phyloP scores from a whole-genome alignment of 331 rosid genomes.

The Prunus yedoensis region DNA sequence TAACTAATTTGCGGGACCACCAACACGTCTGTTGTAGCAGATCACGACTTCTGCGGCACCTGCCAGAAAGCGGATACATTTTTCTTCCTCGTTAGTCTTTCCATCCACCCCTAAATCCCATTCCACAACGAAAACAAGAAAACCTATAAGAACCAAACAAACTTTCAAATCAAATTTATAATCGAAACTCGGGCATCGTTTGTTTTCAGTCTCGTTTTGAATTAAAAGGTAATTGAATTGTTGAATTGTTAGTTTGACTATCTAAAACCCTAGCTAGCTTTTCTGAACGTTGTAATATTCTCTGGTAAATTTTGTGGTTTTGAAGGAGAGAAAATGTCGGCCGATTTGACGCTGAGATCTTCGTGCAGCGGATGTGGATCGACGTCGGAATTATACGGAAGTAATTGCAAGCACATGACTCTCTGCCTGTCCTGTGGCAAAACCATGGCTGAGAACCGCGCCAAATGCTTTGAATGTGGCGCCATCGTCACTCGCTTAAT shows the following conservation, averaged over 20 bases:
- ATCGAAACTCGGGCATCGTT: background rate
- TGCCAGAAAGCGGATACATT: too few relatives aligned
- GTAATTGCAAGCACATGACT: slow-evolving; percentile 98
- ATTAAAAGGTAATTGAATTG: background rate
- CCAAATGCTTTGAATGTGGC: slow-evolving; percentile 78
- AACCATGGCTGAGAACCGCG: slow-evolving; percentile 72
- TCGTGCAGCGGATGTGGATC: slow-evolving; percentile 81
- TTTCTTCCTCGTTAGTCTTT: background rate
- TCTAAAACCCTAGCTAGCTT: background rate
- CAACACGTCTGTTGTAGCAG: too few relatives aligned
- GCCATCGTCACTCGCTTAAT: slow-evolving; percentile 71
- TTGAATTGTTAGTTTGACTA: background rate
- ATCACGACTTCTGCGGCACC: too few relatives aligned
- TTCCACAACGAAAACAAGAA: background rate
- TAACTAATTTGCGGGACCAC: too few relatives aligned
- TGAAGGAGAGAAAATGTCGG: slow-evolving; percentile 44
- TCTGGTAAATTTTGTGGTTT: slow-evolving; percentile 4
- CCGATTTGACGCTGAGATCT: slow-evolving; percentile 62
- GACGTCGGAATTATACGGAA: slow-evolving; percentile 80
- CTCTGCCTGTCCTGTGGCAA: slow-evolving; percentile 84
- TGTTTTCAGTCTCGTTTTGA: background rate
- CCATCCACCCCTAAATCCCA: background rate
- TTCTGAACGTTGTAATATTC: slow-evolving; percentile 1
- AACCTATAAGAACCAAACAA: background rate
- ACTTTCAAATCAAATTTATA: background rate